Conservation (phyloP, 176 grass and related monocot species). For the Otatea glauca region DNA sequence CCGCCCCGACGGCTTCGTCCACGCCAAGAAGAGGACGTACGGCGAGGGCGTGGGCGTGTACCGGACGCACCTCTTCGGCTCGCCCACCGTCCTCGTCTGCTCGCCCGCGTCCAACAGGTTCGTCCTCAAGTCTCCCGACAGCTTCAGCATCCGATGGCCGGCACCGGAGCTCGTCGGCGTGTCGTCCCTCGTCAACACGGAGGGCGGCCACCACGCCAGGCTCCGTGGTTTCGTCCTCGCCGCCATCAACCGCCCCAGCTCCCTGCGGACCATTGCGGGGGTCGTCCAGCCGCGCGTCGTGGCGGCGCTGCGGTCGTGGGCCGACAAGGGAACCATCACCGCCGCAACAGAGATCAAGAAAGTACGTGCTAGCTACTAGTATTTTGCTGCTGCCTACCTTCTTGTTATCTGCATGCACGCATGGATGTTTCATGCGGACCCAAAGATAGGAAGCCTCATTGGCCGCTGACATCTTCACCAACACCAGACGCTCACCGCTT, state of each 20-base stretch:
- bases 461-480: too few species aligned
- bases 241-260: conserved; percentile 29
- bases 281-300: conserved; percentile 36
- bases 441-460: too few species aligned
- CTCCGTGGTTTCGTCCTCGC: conserved; percentile 3
- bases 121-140: conserved; percentile 38
- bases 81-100: conserved; percentile 40
- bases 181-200: conserved; percentile 1
- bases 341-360: conserved; percentile 42
- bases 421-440: too few species aligned
- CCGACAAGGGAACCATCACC: conserved; percentile 27
- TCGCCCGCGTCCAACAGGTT: conserved; percentile 50
- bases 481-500: too few species aligned
- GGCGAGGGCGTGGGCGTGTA: conserved; percentile 19
- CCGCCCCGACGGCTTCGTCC: conserved; percentile 35
- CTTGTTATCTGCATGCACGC: too few species aligned
- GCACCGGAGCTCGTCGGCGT: conserved; percentile 36
- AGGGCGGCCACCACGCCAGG: conserved; percentile 31
- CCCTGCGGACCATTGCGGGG: conserved; percentile 26
- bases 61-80: conserved; percentile 43
- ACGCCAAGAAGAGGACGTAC: conserved; percentile 10
- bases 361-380: not conserved
- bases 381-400: too few species aligned
- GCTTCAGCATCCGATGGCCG: conserved; percentile 43
- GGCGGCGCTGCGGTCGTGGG: conserved; percentile 43